phyloP scores from a whole-genome alignment of 352 stramenopile species.

The Thraustochytrium aureum region DNA sequence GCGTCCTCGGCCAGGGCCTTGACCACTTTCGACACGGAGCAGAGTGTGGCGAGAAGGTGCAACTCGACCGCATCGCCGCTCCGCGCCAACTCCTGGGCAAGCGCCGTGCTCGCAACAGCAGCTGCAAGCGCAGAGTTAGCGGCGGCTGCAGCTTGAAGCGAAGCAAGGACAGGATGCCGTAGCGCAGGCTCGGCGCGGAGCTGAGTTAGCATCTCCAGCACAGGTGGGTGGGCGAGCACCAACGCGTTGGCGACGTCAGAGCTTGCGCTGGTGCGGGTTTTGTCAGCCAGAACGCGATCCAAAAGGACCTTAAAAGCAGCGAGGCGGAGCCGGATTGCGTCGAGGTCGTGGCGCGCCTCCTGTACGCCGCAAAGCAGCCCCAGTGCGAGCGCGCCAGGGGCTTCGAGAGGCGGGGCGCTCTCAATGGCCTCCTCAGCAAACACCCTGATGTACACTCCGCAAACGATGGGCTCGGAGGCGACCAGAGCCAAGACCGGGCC shows the following conservation, averaged over 20 bases:
- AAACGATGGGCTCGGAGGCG: not conserved
- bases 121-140: not conserved
- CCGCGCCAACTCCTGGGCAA: not conserved
- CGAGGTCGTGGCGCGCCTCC: not conserved
- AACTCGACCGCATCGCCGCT: not conserved
- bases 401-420: not conserved
- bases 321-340: not conserved
- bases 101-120: not conserved
- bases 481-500: not conserved
- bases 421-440: not conserved
- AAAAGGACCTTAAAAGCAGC: not conserved
- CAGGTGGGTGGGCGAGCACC: constrained; percentile 33
- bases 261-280: not conserved
- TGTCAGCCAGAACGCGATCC: not conserved
- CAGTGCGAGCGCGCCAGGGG: not conserved
- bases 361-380: not conserved
- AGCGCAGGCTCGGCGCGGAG: not conserved
- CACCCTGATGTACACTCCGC: constrained; percentile 13
- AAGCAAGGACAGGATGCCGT: not conserved
- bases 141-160: not conserved
- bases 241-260: constrained; percentile 17
- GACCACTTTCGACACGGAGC: not conserved
- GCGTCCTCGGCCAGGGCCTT: too few relatives aligned
- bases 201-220: not conserved
- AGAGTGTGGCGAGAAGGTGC: not conserved